A percentile compares a stretch with the other conserved stretches of the same genome.
Evolutionary conservation across 192 early-diverging fungal genomes (phyloP).

Genomic region (Ramicandelaber brevisporus): DNA sequence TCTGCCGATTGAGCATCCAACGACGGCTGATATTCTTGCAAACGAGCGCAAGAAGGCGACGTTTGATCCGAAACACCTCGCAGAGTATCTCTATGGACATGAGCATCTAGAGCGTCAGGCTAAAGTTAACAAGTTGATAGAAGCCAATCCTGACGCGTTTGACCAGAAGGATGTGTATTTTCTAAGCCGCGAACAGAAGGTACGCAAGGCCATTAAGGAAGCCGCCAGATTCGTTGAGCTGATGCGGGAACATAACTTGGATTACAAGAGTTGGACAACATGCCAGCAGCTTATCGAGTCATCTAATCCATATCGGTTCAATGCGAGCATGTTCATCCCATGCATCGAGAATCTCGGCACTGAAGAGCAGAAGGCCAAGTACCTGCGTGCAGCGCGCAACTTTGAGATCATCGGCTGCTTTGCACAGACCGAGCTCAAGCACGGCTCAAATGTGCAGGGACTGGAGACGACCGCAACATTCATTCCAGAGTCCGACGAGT

Average conservation of each 20-base stretch:
- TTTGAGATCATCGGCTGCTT: constrained; percentile 70
- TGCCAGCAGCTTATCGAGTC: no score
- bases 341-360: constrained; percentile 44
- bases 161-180: constrained; percentile 42
- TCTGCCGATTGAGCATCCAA: neutral
- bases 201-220: constrained; percentile 28
- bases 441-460: constrained; percentile 50
- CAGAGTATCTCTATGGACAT: constrained; percentile 35
- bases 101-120: constrained; percentile 25
- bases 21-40: constrained; percentile 17
- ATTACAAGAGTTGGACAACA: no score
- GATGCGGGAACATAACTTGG: constrained; percentile 8
- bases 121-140: constrained; percentile 29
- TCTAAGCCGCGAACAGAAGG: constrained; percentile 35
- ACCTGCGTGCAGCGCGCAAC: constrained; percentile 37
- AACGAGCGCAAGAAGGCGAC: constrained; percentile 36
- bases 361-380: constrained; percentile 52
- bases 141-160: constrained; percentile 39
- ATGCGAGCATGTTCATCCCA: constrained; percentile 64
- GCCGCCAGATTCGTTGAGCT: constrained; percentile 31
- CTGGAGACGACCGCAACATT: constrained; percentile 73
- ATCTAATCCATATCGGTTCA: no score
- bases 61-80: constrained; percentile 36
- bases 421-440: constrained; percentile 61
- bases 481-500: constrained; percentile 59